Percentiles rank a stretch among this genome's conserved stretches.
Conservation (phyloP, 352 stramenopile species). For the Pythium chondricola region DNA sequence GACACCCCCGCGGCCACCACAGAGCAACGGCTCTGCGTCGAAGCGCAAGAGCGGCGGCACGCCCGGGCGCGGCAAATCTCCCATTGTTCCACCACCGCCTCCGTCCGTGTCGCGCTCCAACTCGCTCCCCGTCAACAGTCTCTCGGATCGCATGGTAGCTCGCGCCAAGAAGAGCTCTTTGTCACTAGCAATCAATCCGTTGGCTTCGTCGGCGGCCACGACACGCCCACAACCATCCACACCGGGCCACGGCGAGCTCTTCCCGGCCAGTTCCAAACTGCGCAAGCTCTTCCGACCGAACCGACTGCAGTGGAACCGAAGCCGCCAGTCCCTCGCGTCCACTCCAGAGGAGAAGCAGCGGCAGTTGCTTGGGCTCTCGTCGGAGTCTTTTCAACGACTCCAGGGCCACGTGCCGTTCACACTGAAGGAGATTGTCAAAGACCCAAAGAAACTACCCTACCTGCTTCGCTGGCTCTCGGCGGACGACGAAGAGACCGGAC, state of each 20-base stretch:
- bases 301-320: conserved; percentile 50
- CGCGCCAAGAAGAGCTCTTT: conserved; percentile 28
- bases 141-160: conserved; percentile 13
- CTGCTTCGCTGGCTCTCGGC: conserved; percentile 69
- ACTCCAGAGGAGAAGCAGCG: conserved; percentile 31
- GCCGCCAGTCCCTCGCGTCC: conserved; percentile 4
- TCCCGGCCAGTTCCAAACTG: conserved; percentile 72
- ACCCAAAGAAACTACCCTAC: conserved; percentile 82
- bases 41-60: conserved; percentile 10
- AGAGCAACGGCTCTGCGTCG: conserved; percentile 1
- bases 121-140: conserved; percentile 25
- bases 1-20: not conserved
- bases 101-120: conserved; percentile 17
- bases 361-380: conserved; percentile 42
- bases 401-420: conserved; percentile 78
- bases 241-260: conserved; percentile 24
- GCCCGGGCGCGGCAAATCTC: not conserved
- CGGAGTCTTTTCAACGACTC: conserved; percentile 59
- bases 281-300: conserved; percentile 67
- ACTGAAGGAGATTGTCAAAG: conserved; percentile 80
- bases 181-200: conserved; percentile 5
- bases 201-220: not conserved
- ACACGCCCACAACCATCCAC: not conserved
- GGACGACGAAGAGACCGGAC: conserved; percentile 27
- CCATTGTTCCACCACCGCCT: not conserved